Percentiles rank a stretch among this genome's conserved stretches.
Evolutionary conservation across 73 alveolate genomes (phyloP).

Genomic region (Paramecium octaurelia): DNA sequence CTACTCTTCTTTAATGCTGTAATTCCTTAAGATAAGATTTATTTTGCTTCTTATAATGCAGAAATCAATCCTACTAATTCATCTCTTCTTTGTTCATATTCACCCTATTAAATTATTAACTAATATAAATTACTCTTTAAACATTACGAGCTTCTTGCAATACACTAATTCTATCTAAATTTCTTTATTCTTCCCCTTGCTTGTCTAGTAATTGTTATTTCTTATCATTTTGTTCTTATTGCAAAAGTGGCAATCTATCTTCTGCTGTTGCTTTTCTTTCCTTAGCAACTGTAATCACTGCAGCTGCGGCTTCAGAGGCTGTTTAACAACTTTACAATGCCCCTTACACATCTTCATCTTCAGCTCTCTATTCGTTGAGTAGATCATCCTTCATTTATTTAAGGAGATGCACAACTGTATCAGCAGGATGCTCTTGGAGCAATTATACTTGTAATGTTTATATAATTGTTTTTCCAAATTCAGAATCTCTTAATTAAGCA

Average conservation of each 20-base stretch:
- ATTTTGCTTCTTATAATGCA: slow-evolving; percentile 42
- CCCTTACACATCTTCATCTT: slow-evolving; percentile 14
- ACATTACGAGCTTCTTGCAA: slow-evolving; percentile 29
- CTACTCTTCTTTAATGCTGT: neutral
- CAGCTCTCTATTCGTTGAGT: slow-evolving; percentile 36
- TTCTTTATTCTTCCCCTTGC: slow-evolving; percentile 44
- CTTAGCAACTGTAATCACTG: neutral
- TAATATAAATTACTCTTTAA: neutral
- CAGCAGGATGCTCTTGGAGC: slow-evolving; percentile 44
- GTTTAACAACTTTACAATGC: neutral
- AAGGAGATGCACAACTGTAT: slow-evolving; percentile 13
- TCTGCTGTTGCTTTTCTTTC: slow-evolving; percentile 39
- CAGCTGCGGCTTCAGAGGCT: neutral
- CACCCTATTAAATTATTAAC: neutral
- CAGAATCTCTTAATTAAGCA: slow-evolving; percentile 40
- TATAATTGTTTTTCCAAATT: slow-evolving; percentile 42
- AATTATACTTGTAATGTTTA: slow-evolving; percentile 5
- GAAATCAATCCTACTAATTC: slow-evolving; percentile 40
- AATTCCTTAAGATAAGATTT: neutral
- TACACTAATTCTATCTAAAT: slow-evolving; percentile 35
- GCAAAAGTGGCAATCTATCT: slow-evolving; percentile 24
- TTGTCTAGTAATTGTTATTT: neutral
- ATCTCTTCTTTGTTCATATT: slow-evolving; percentile 47
- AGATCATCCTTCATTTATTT: slow-evolving; percentile 43
- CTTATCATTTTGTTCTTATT: neutral